Evolutionary conservation across 1,139 yeast species (phyloP), one percentile per base, ranked within the genome.

Genomic region (Blastobotrys elegans): DNA sequence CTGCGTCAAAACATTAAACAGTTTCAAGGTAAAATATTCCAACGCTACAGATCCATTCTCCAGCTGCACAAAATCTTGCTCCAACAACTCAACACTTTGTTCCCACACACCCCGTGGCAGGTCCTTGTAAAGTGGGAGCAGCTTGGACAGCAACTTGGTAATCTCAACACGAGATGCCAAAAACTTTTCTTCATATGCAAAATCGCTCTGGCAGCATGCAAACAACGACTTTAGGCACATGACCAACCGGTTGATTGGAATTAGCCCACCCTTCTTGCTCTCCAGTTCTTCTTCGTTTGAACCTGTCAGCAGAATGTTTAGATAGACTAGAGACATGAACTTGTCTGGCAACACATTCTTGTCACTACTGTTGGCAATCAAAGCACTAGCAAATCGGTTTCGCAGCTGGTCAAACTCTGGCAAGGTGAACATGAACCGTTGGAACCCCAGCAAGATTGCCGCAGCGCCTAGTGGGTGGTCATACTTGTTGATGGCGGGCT

Each of bases 381-480:
- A 63, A 53, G 82, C 89, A 1, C 90, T 79, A 10, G 81, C 79
- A n/a, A 77, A 69, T 51, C 72, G 72, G 53, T 80, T 83, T 52
- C 88, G 74, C n/a, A 77, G 56, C 52, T 81, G 71, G 22, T 75
- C 82, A 16, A 57, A 44, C 7, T 49, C 43, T 4, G 45, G 42
- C 43, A 50, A 36, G 11, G 34, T 16, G 26, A 41, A 37, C 21
- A 42, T 40, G 38, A 39, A 52, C 37, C 50, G 43, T 34, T 53
- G 49, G 37, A 55, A 40, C n/a, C 52, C 53, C 6, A 49, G 41
- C 14, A 55, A 30, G n/a, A 53, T 48, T 16, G 56, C 55, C 11
- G 51, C 47, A 5, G 49, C 46, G 11, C 54, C 55, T 16, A 53
- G 43, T 11, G 47, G 47, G 32, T 40, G 48, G 16, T 48, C 43